Evolutionary conservation across 768 basidiomycete genomes (phyloP), one percentile per base, ranked within the genome.

Genomic region (Macrolepiota dolichaula): DNA sequence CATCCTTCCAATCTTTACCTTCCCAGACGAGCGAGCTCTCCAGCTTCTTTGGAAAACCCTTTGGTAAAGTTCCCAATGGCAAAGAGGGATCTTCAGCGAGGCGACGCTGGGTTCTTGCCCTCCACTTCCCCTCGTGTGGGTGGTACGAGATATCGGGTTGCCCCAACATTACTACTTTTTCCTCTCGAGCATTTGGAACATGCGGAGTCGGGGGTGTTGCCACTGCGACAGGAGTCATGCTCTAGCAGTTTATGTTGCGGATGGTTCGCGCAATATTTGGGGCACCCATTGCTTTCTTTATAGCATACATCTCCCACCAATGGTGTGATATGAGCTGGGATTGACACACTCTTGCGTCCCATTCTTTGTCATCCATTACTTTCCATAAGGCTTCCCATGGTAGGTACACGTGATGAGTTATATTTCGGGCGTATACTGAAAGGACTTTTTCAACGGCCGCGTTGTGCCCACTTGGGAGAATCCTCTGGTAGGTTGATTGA

Each of bases 141-240:
- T 74, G 74, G 61, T 77, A 77, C 9, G 65, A 47, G 38, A 77
- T 76, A 52, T 77, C 75, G 40, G 76, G 76, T 59, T 74, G 72
- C 1, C n/a, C n/a, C 4, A 42, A 42, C 7, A 7, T 32, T 7
- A 7, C 29, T 7, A 32, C 29, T 32, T 3, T 32, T 32, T 32
- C 29, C 29, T 32, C 29, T 32, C 29, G 29, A 7, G 29, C 3
- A 32, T 7, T 32, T 32, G 29, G 29, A 32, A 32, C 29, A 32
- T 3, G 29, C 29, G 29, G 40, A 6, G 4, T 15, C 13, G 15
- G 40, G 3, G n/a, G 40, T 42, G 9, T 19, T 42, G 15, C 5
- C 17, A 15, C 19, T 42, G 40, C 19, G 40, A 19, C n/a, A 17
- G n/a, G n/a, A 42, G 40, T 17, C 40, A 42, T 42, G 13, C 19